phyloP scores from a whole-genome alignment of 208 protist species.

The Acanthamoeba lenticulata region DNA sequence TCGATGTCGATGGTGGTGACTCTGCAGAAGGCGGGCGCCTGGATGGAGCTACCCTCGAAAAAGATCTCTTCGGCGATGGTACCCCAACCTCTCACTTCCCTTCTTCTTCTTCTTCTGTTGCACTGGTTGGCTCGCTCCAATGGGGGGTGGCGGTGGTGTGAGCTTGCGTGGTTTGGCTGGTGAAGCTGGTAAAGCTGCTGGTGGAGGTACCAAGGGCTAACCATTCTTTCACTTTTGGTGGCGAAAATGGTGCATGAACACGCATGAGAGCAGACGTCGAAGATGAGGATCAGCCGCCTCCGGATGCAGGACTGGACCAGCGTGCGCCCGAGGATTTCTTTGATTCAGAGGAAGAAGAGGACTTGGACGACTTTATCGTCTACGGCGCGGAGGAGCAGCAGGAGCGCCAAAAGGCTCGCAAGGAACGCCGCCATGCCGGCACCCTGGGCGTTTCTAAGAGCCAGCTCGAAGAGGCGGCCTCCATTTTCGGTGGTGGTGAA shows the following conservation, averaged over 20 bases:
- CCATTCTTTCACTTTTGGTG: neutral
- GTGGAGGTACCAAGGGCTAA: neutral
- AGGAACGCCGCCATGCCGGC: neutral
- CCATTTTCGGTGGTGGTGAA: constrained; percentile 57
- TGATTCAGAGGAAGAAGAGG: constrained; percentile 31
- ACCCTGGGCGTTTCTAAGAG: neutral
- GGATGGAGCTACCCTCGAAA: neutral
- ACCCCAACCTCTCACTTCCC: neutral
- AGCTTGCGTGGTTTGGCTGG: no score
- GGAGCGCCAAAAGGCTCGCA: neutral
- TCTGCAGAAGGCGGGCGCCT: neutral
- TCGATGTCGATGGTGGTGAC: neutral
- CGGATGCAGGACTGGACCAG: neutral
- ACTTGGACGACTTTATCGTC: constrained; percentile 37
- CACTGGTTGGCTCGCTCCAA: no score
- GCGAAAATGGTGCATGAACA: neutral
- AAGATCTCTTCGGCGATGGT: constrained; percentile 10
- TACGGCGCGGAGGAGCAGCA: neutral
- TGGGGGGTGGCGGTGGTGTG: no score
- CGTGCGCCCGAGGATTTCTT: neutral
- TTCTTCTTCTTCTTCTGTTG: neutral
- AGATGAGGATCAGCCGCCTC: neutral
- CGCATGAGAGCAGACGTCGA: neutral
- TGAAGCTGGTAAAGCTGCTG: neutral
- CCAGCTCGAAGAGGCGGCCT: constrained; percentile 38